Evolutionary conservation across 2,329 filamentous ascomycete genomes (phyloP).

Genomic region (Aspergillus ibericus): DNA sequence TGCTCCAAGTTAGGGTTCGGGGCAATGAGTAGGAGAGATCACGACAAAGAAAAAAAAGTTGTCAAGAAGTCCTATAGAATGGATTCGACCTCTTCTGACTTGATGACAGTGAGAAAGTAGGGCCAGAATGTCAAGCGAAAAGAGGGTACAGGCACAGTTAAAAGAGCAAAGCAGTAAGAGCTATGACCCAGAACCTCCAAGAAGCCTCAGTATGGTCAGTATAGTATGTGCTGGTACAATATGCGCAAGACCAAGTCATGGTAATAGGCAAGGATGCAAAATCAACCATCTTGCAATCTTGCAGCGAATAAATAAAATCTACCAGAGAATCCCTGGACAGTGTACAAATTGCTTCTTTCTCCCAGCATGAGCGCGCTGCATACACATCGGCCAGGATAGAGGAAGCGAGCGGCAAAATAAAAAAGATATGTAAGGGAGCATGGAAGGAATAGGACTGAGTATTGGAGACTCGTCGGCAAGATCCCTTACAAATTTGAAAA

Average conservation of each 20-base stretch:
- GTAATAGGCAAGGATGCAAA: constrained; percentile 17
- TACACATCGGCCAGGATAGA: background rate
- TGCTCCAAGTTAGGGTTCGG: background rate
- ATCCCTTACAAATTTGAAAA: background rate
- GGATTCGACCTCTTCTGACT: background rate
- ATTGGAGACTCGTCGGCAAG: background rate
- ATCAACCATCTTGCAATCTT: constrained; percentile 18
- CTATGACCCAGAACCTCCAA: background rate
- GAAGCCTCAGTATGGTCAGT: constrained; percentile 10
- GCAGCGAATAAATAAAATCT: constrained; percentile 15
- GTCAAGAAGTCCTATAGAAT: background rate
- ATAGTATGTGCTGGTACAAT: constrained; percentile 19
- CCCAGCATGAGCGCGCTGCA: background rate
- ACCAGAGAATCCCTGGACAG: constrained; percentile 25
- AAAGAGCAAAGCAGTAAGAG: constrained; percentile 1
- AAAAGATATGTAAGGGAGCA: background rate
- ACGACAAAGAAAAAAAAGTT: background rate
- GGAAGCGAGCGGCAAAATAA: background rate
- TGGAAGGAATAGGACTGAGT: background rate
- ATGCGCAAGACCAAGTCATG: constrained; percentile 32
- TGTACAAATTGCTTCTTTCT: constrained; percentile 4
- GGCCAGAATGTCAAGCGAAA: background rate
- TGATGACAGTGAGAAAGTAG: background rate
- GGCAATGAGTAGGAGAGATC: background rate
- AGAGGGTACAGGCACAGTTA: constrained; percentile 10